Base-by-base conservation (phyloP, 352 stramenopile genomes). In the Thalassiosira exigua region DNA sequence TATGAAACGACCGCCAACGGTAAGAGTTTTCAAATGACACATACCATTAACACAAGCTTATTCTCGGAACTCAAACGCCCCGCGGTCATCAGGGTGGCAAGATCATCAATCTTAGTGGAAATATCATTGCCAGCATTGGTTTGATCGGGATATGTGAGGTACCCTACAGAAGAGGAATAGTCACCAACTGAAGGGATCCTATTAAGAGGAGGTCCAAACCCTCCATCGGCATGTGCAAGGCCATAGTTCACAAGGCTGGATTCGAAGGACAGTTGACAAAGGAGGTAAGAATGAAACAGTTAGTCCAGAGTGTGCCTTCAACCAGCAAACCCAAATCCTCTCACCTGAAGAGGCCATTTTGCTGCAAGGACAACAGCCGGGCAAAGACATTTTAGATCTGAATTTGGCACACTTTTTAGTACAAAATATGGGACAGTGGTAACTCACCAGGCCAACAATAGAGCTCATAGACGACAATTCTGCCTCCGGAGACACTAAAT, bases 81-180 rank as follows among this genome's bases (percentile, higher is more conserved):
- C 44, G 50, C 70, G 30, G 85, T 93, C 27, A 94, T 61, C 4
- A 93, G 30, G 0, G 68, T 71, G 5, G 83, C 58, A 26, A 94
- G 82, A 19, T 92, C 84, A 60, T 90, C 69, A 33, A 93, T 75
- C 51, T 69, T 81, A 14, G 36, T 65, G 2, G 36, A 67, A 44
- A 81, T 41, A 24, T 69, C 41, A 26, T 7, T 27, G 21, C 32
- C 53, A 46, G 27, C 41, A 17, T 2, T 42, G 17, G 65, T 41
- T 22, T 60, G 51, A 41, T 36, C 30, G 36, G 22, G 22, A 22
- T 75, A 65, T 14, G 62, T 60, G 9, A 81, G 5, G 26, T 44
- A 36, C 4, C 61, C 71, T 52, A 75, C 71, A 39, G 62, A 75
- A 30, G 71, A 69, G 14, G 51, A 64, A 12, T 50, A 64, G 50